phyloP scores from a whole-genome alignment of 176 grass and related monocot genomes.

The Rhynchospora tenuis region DNA sequence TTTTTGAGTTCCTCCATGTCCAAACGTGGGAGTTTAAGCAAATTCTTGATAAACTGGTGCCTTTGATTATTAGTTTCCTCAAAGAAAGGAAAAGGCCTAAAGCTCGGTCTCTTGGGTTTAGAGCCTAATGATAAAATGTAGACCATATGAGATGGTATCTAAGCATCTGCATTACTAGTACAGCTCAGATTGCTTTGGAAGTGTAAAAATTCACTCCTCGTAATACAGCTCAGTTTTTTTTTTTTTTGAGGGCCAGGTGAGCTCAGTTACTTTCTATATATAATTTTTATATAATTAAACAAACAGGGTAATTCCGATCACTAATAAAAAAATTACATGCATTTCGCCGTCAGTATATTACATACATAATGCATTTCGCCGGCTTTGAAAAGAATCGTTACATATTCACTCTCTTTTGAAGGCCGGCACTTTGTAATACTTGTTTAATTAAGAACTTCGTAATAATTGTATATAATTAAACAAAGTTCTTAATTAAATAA shows the following conservation, averaged over 20 bases:
- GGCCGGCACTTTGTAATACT: no score
- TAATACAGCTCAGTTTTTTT: background rate
- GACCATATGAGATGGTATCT: background rate
- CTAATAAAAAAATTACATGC: no score
- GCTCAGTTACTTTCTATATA: background rate
- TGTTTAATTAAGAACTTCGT: no score
- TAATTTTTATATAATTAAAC: background rate
- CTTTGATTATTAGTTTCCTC: background rate
- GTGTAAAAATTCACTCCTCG: slow-evolving; percentile 21
- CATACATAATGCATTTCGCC: no score
- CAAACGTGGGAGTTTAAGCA: background rate
- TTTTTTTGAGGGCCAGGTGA: no score
- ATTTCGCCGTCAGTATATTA: no score
- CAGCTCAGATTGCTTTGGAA: slow-evolving; percentile 21
- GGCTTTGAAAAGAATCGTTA: no score
- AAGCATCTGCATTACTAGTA: slow-evolving; percentile 6
- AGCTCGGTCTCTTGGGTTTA: background rate
- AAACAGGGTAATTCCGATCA: no score
- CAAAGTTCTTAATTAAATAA: no score
- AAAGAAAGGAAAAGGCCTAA: background rate
- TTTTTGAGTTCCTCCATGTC: background rate
- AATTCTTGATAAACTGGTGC: background rate
- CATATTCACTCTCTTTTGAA: no score
- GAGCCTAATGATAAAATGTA: slow-evolving; percentile 9
- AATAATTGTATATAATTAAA: no score